phyloP scores from a whole-genome alignment of 1,284 basidiomycete genomes.

The Pulveroboletus ridleyi region DNA sequence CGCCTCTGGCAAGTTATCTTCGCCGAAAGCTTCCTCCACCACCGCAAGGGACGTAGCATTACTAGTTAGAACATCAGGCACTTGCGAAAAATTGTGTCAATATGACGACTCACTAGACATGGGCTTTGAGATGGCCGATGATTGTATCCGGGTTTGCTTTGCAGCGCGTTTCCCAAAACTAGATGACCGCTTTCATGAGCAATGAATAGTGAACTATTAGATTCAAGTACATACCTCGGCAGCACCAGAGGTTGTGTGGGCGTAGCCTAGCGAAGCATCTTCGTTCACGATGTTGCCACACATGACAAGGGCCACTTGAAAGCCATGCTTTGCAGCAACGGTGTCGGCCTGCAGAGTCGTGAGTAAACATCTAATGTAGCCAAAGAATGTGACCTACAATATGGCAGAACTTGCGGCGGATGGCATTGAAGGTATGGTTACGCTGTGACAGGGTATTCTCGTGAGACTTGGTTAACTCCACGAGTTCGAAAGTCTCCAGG shows the following conservation, averaged over 20 bases:
- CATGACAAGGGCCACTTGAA: neutral
- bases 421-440: too few relatives aligned
- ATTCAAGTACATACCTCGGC: neutral
- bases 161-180: constrained; percentile 1
- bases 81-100: neutral
- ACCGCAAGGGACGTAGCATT: neutral
- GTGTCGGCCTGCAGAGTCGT: neutral
- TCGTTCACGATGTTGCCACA: neutral
- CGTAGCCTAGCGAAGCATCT: neutral
- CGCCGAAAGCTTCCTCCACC: neutral
- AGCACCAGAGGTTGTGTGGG: neutral
- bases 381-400: neutral
- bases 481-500: too few relatives aligned
- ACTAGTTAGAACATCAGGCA: neutral
- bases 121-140: constrained; percentile 4
- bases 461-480: too few relatives aligned
- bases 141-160: neutral
- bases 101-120: neutral
- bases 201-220: too few relatives aligned
- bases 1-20: neutral
- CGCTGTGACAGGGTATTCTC: too few relatives aligned
- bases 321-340: constrained; percentile 3
- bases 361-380: neutral
- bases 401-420: neutral
- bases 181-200: too few relatives aligned